Conservation (phyloP, 805 yeast genomes). For the Zygosaccharomyces siamensis region DNA sequence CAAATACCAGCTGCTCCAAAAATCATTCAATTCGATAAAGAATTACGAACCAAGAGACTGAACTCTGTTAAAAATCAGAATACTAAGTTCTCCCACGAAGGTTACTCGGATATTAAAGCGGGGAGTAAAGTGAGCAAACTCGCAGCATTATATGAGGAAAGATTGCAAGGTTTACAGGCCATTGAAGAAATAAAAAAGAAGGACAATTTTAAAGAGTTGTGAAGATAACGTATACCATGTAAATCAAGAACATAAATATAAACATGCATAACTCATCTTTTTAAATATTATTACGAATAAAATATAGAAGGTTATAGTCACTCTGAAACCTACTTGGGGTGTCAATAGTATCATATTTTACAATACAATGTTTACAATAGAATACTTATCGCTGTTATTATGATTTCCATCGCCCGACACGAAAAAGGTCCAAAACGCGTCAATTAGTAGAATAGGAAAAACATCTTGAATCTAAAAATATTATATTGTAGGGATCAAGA, state of each 20-base stretch:
- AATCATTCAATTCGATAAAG: conserved; percentile 29
- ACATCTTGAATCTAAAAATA: neutral
- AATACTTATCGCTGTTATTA: neutral
- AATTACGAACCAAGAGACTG: conserved; percentile 21
- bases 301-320: neutral
- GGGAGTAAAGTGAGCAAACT: conserved; percentile 58
- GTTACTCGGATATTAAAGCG: conserved; percentile 41
- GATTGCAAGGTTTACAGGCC: conserved; percentile 39
- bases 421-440: conserved; percentile 2
- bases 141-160: conserved; percentile 60
- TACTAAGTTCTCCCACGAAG: conserved; percentile 32
- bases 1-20: conserved; percentile 12
- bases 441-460: neutral
- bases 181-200: conserved; percentile 31
- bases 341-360: neutral
- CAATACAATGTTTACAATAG: neutral
- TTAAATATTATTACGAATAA: neutral
- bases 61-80: conserved; percentile 13
- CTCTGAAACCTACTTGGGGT: neutral
- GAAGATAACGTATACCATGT: neutral
- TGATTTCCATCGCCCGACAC: neutral
- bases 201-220: neutral
- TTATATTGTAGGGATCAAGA: neutral
- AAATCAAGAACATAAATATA: neutral
- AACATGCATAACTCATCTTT: neutral